Evolutionary conservation across 2,329 filamentous ascomycete genomes (phyloP).

Genomic region (Microsporum ferrugineum): DNA sequence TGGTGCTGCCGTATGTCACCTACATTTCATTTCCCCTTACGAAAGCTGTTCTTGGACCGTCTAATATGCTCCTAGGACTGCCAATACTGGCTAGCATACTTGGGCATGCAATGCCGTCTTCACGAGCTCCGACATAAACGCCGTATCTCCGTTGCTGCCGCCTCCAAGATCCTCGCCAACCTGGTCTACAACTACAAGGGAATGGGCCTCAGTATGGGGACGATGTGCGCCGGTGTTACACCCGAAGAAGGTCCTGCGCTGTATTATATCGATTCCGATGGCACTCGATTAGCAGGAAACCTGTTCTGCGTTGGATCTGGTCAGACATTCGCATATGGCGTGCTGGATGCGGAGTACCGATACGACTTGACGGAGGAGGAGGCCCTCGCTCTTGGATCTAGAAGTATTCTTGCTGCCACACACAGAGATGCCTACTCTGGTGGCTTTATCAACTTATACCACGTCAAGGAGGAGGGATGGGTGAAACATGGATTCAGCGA

Average conservation of each 20-base stretch:
- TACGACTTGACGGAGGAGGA: constrained; percentile 82
- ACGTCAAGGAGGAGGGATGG: constrained; percentile 98
- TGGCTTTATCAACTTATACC: constrained; percentile 97
- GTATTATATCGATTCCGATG: constrained; percentile 98
- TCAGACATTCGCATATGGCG: constrained; percentile 97
- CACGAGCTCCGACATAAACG: constrained; percentile 99
- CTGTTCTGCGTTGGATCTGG: constrained; percentile 96
- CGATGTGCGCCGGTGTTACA: constrained; percentile 96
- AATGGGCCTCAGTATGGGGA: constrained; percentile 97
- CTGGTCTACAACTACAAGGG: constrained; percentile 98
- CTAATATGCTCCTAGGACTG: constrained; percentile 56
- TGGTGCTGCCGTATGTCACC: constrained; percentile 64
- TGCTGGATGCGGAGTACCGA: constrained; percentile 86
- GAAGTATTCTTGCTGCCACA: constrained; percentile 90
- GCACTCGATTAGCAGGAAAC: constrained; percentile 83
- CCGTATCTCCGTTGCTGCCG: constrained; percentile 92
- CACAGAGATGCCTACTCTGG: constrained; percentile 98
- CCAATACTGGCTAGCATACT: constrained; percentile 98
- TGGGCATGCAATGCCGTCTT: constrained; percentile 97
- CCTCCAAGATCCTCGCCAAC: constrained; percentile 97
- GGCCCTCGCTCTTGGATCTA: constrained; percentile 76
- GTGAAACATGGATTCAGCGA: constrained; percentile 97
- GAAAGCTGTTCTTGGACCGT: not conserved
- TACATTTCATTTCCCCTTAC: not conserved
- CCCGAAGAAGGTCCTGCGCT: constrained; percentile 83